These are phyloP conservation scores for Xerocomellus intermedius DNA, from an alignment of 768 basidiomycete species.

Conservation along the genomic window DNA sequence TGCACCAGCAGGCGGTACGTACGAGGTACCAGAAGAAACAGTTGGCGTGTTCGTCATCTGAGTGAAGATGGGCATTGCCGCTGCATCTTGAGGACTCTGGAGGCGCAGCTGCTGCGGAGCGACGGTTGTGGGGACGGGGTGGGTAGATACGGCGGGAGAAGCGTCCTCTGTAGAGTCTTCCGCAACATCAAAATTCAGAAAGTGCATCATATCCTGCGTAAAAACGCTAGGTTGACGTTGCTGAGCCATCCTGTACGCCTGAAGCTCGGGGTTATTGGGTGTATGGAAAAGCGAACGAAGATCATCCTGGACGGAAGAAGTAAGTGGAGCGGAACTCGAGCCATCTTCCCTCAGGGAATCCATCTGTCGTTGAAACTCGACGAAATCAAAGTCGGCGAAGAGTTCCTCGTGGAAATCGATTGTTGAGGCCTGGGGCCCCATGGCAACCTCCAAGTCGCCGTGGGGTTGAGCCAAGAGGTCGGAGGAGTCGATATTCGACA, in stretches of 20 bases:
- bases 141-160: not conserved
- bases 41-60: conserved; percentile 26
- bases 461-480: conserved; percentile 34
- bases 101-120: conserved; percentile 26
- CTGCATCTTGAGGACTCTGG: conserved; percentile 13
- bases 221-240: conserved; percentile 23
- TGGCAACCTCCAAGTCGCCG: conserved; percentile 37
- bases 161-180: conserved; percentile 9
- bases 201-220: conserved; percentile 36
- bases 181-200: conserved; percentile 37
- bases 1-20: conserved; percentile 58
- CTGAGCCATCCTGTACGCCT: conserved; percentile 9
- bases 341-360: not conserved
- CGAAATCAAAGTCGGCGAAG: conserved; percentile 26
- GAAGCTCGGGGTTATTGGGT: conserved; percentile 10
- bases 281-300: conserved; percentile 22
- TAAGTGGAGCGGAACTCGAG: not conserved
- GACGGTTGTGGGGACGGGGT: conserved; percentile 7
- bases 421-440: conserved; percentile 13
- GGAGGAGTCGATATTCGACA: conserved; percentile 33
- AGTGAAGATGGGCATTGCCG: conserved; percentile 25
- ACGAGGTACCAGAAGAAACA: conserved; percentile 24
- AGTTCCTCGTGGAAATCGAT: conserved; percentile 13
- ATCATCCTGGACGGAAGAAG: conserved; percentile 18
- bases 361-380: conserved; percentile 8